phyloP scores from a whole-genome alignment of 2,329 filamentous ascomycete species.

The Aspergillus brasiliensis region DNA sequence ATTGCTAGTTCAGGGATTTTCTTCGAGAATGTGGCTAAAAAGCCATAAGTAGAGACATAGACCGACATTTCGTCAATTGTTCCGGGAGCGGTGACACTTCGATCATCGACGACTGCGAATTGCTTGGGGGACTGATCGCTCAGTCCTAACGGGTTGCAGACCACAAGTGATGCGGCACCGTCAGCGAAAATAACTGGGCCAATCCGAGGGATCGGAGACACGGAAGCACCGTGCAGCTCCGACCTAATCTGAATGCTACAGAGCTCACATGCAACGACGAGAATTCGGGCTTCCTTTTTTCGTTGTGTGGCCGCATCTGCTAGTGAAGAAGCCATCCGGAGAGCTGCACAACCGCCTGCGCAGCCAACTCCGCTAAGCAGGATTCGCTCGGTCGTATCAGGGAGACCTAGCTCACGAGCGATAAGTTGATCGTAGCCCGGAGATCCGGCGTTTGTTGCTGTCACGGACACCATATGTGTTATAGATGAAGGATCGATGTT shows the following conservation, averaged over 20 bases:
- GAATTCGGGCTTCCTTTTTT: neutral
- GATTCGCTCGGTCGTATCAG: neutral
- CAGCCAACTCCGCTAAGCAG: constrained; percentile 5
- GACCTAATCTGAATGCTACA: neutral
- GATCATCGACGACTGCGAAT: neutral
- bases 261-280: constrained; percentile 7
- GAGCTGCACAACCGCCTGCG: constrained; percentile 1
- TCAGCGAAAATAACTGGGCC: neutral
- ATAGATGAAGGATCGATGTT: neutral
- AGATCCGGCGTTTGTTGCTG: constrained; percentile 3
- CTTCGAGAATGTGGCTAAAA: neutral
- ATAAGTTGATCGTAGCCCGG: constrained; percentile 3
- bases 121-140: neutral
- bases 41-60: neutral
- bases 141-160: constrained; percentile 1
- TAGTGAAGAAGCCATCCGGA: neutral
- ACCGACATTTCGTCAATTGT: neutral
- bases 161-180: neutral
- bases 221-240: neutral
- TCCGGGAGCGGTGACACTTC: neutral
- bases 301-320: neutral
- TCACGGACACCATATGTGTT: constrained; percentile 4
- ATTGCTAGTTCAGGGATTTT: neutral
- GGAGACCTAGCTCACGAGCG: neutral
- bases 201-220: neutral